Base-by-base conservation (phyloP, 768 basidiomycete genomes). In the Suillus subalutaceus region DNA sequence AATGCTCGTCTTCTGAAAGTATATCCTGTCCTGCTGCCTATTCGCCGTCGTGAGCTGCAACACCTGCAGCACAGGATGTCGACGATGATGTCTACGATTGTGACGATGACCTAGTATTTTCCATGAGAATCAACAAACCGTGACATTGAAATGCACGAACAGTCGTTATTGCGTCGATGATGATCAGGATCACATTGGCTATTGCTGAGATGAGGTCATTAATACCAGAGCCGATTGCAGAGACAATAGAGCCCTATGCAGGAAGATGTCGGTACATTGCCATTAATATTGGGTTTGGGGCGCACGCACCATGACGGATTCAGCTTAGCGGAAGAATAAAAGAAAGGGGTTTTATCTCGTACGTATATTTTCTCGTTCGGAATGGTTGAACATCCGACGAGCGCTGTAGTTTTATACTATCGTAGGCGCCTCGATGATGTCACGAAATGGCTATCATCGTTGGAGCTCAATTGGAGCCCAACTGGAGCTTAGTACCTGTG, bases 161-260 rank as follows among this genome's bases (percentile, higher is more conserved):
- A n/a, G 79, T 82, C 15, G 86, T 87, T 66, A 92, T 84, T 10
- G 76, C 86, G 66, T 80, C 70, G 56, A 91, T 80, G 65, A 91
- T 88, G 46, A 87, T 7, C n/a, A 50, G 62, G 67, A 89, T 74
- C 5, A 89, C 78, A 62, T 67, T 70, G 13, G 86, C 88, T 59
- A 91, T 87, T 13, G 86, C 89, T 59, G 82, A 82, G 71, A 91
- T 81, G 67, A 91, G 72, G 58, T 84, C 77, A 66, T 85, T 85
- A 65, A 91, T 85, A 44, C 82, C 88, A 56, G 75, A 71, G 26
- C 86, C 89, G 56, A 91, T 90, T 38, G 88, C 83, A 73, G 88
- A 90, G 72, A 89, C 75, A 58, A 90, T 77, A 32, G 87, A 81
- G 63, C 88, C 89, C 89, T 89, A 18, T 12, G 37, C 23, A 13